A percentile compares a stretch with the other conserved stretches of the same genome.
phyloP scores from a whole-genome alignment of 108 stramenopile species.

The Cylindrotheca fusiformis region DNA sequence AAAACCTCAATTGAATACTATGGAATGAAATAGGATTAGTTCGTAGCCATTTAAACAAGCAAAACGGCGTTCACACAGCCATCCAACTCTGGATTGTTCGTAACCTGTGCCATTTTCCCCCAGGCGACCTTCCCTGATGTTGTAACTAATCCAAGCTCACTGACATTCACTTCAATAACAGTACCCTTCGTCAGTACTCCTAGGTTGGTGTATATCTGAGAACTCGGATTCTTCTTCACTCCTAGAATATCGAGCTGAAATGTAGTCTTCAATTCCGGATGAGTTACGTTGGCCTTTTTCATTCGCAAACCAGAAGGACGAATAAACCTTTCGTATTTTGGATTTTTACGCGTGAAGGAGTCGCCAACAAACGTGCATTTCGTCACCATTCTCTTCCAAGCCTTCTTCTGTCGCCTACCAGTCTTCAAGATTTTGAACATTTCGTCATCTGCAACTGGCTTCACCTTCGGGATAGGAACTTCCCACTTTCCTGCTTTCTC shows the following conservation, averaged over 20 bases:
- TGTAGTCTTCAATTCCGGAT: conserved; percentile 98
- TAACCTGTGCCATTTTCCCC: conserved; percentile 99
- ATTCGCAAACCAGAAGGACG: conserved; percentile 96
- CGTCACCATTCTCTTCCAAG: conserved; percentile 99
- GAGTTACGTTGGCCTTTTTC: conserved; percentile 99
- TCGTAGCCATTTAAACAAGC: conserved; percentile 30
- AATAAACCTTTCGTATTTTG: conserved; percentile 99
- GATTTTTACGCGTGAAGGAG: conserved; percentile 96
- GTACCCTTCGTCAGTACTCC: conserved; percentile 99
- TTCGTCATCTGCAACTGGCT: conserved; percentile 99
- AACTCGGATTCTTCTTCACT: conserved; percentile 98
- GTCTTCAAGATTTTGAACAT: conserved; percentile 96
- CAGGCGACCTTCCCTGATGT: conserved; percentile 98
- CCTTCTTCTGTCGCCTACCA: conserved; percentile 91
- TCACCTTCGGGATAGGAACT: conserved; percentile 99
- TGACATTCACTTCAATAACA: conserved; percentile 98
- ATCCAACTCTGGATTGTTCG: conserved; percentile 84
- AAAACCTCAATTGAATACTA: no score
- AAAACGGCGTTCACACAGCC: conserved; percentile 44
- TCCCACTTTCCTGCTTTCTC: conserved; percentile 99
- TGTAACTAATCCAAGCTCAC: conserved; percentile 97
- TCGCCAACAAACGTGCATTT: conserved; percentile 99
- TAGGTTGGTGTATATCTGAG: conserved; percentile 89
- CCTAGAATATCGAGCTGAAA: conserved; percentile 98
- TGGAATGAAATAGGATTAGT: no score